Conservation (phyloP, 2,329 filamentous ascomycete genomes). For the Hypocreales sp. region DNA sequence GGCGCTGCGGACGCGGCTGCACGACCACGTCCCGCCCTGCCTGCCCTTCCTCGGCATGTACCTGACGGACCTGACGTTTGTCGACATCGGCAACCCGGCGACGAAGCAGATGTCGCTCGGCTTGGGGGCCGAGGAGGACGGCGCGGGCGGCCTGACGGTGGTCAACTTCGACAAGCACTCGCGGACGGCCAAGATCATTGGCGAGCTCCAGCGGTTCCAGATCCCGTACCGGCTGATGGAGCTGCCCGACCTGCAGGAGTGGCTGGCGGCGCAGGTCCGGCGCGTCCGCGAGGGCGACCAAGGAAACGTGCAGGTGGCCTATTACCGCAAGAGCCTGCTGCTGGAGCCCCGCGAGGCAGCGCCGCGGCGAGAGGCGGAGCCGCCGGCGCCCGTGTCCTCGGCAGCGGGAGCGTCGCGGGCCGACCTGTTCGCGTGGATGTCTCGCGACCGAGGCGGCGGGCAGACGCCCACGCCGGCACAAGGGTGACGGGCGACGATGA, state of each 20-base stretch:
- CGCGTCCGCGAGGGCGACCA: conserved; percentile 50
- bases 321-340: conserved; percentile 71
- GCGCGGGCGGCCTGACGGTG: conserved; percentile 54
- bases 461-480: conserved; percentile 11
- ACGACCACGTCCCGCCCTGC: conserved; percentile 79
- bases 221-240: conserved; percentile 76
- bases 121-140: conserved; percentile 38
- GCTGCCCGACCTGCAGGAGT: conserved; percentile 79
- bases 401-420: conserved; percentile 15
- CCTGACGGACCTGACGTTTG: conserved; percentile 88
- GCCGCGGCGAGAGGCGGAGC: conserved; percentile 17
- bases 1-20: conserved; percentile 65
- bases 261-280: conserved; percentile 71
- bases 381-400: conserved; percentile 13
- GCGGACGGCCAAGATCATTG: conserved; percentile 88
- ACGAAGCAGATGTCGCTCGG: conserved; percentile 53
- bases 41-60: conserved; percentile 94
- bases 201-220: conserved; percentile 90
- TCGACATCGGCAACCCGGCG: conserved; percentile 83
- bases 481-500: too few species aligned
- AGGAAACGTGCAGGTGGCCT: conserved; percentile 41
- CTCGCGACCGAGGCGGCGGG: conserved; percentile 25
- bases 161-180: conserved; percentile 98
- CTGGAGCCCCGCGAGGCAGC: conserved; percentile 57
- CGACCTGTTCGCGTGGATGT: conserved; percentile 36